phyloP scores from a whole-genome alignment of 441 rosid species.

The Populus hybrid region DNA sequence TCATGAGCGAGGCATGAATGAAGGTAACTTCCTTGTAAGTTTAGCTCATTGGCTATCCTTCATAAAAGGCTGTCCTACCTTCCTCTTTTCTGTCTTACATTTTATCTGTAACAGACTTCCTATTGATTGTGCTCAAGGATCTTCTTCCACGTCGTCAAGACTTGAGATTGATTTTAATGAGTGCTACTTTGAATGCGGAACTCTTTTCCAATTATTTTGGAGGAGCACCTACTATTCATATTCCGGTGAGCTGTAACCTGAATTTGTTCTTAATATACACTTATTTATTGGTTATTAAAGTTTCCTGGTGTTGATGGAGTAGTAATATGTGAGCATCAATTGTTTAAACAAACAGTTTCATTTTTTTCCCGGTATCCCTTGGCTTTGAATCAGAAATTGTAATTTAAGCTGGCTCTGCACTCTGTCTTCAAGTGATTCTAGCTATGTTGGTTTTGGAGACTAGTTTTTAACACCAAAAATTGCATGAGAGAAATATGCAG shows the following conservation, averaged over 20 bases:
- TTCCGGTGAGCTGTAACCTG: conserved; percentile 60
- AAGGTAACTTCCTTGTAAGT: conserved; percentile 51
- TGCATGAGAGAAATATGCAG: neutral
- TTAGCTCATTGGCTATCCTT: neutral
- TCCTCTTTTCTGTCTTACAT: no score
- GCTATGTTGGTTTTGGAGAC: neutral
- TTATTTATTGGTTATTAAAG: conserved; percentile 2
- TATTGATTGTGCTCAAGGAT: conserved; percentile 91
- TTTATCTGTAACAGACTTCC: conserved; percentile 59
- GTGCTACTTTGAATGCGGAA: conserved; percentile 97
- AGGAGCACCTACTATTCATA: conserved; percentile 87
- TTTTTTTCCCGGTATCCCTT: no score
- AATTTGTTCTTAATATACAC: conserved; percentile 10
- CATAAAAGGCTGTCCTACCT: no score
- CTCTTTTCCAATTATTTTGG: conserved; percentile 87
- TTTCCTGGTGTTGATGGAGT: conserved; percentile 4
- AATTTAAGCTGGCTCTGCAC: neutral
- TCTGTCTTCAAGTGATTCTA: neutral
- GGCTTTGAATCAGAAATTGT: neutral
- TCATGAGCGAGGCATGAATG: conserved; percentile 99
- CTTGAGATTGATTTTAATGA: conserved; percentile 93
- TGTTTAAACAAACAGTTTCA: neutral
- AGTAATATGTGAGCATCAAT: neutral
- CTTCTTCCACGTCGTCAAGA: conserved; percentile 95
- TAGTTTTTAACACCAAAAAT: neutral